Conservation (phyloP, 2,329 filamentous ascomycete species). For the Nakataea oryzae region DNA sequence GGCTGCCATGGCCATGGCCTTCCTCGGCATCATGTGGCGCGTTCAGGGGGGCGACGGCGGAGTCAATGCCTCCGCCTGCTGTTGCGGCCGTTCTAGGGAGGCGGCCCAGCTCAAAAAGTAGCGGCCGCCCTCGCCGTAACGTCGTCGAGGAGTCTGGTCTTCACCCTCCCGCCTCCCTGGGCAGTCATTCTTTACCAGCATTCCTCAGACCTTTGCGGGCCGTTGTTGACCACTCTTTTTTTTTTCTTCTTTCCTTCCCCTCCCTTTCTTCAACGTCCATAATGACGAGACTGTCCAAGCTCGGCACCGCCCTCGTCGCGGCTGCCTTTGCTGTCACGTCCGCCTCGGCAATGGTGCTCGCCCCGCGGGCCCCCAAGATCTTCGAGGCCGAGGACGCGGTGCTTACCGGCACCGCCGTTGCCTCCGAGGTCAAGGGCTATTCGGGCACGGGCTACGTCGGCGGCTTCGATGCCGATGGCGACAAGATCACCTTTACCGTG, state of each 20-base stretch:
- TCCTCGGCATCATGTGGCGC: not conserved
- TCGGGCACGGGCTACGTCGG: constrained; percentile 34
- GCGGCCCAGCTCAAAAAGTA: not conserved
- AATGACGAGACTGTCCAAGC: not conserved
- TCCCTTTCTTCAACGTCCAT: not conserved
- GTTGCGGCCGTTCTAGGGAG: not conserved
- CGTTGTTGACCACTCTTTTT: not conserved
- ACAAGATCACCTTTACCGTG: constrained; percentile 32
- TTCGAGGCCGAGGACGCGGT: constrained; percentile 29
- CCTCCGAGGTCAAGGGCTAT: constrained; percentile 25
- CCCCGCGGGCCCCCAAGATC: not conserved
- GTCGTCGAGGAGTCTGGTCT: not conserved
- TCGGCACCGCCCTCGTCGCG: not conserved
- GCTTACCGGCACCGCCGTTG: constrained; percentile 27
- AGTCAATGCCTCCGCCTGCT: not conserved
- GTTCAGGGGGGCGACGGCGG: not conserved
- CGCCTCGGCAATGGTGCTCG: not conserved
- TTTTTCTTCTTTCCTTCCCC: too few species aligned
- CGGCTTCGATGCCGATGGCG: constrained; percentile 28
- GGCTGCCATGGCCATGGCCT: not conserved
- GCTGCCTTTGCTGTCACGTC: not conserved
- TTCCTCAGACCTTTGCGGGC: not conserved
- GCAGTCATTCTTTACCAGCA: not conserved
- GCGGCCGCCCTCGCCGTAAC: too few species aligned
- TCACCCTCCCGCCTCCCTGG: not conserved